A percentile compares a stretch with the other conserved stretches of the same genome.
phyloP scores from a whole-genome alignment of 495 filamentous ascomycete genomes.

The Podospora sp. region DNA sequence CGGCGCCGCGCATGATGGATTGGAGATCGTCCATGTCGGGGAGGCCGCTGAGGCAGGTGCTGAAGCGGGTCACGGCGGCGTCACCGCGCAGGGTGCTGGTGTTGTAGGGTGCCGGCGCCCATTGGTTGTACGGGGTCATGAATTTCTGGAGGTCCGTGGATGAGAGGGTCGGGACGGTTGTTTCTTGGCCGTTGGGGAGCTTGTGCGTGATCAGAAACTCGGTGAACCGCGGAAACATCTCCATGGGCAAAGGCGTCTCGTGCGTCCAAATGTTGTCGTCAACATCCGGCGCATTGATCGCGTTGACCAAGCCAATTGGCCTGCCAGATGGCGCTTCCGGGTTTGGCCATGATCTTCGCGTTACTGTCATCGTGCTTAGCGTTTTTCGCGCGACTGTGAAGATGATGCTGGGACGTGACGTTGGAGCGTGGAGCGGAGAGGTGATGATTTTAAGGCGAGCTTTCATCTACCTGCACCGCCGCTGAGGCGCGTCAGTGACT shows the following conservation, averaged over 20 bases:
- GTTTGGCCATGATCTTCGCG: conserved; percentile 9
- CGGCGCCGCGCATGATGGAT: background rate
- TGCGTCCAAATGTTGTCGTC: conserved; percentile 5
- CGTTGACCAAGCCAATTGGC: conserved; percentile 10
- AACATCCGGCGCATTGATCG: conserved; percentile 10
- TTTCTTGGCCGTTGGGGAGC: conserved; percentile 18
- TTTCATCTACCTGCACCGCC: too few species aligned
- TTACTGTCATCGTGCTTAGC: too few species aligned
- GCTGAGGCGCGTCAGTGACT: too few species aligned
- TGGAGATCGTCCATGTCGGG: conserved; percentile 13
- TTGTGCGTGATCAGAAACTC: conserved; percentile 18
- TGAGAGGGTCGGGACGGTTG: conserved; percentile 17
- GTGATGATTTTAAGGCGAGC: too few species aligned
- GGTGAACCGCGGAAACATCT: conserved; percentile 1
- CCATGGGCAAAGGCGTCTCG: conserved; percentile 9
- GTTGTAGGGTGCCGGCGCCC: conserved; percentile 30
- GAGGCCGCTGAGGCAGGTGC: conserved; percentile 13
- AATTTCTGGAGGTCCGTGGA: conserved; percentile 6
- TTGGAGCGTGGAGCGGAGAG: too few species aligned
- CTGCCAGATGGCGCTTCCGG: conserved; percentile 12
- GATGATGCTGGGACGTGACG: too few species aligned
- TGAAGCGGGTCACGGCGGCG: conserved; percentile 9
- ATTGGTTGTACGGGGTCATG: conserved; percentile 20
- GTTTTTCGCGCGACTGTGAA: too few species aligned
- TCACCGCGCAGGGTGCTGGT: conserved; percentile 14